A percentile compares a stretch with the other conserved stretches of the same genome.
Conservation (phyloP, 169 alveolate genomes). For the Plasmodium malariae region DNA sequence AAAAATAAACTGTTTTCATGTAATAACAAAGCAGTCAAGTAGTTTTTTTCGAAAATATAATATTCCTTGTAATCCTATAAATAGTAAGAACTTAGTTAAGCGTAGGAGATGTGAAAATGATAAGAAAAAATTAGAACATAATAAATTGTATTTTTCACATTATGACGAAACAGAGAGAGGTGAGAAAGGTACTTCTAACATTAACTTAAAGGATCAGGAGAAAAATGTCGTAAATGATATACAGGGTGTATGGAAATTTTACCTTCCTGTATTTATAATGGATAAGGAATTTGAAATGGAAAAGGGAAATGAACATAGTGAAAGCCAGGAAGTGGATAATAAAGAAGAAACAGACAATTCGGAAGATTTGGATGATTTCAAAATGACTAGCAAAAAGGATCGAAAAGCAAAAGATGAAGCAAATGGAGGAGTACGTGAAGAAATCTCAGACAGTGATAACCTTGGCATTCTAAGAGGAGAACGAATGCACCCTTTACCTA, state of each 20-base stretch:
- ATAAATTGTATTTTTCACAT: slow-evolving; percentile 4
- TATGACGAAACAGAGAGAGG: slow-evolving; percentile 1
- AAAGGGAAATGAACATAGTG: slow-evolving; percentile 9
- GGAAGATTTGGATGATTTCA: background rate
- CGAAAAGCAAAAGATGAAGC: background rate
- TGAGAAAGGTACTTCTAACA: background rate
- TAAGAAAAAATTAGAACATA: background rate
- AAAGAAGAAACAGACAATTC: background rate
- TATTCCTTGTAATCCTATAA: background rate
- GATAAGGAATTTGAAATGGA: slow-evolving; percentile 61
- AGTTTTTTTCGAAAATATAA: background rate
- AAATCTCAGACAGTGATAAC: background rate
- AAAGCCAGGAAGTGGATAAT: background rate
- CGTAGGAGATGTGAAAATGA: slow-evolving; percentile 12
- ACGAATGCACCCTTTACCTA: slow-evolving; percentile 59
- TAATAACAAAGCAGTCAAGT: slow-evolving; percentile 11
- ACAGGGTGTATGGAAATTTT: slow-evolving; percentile 77
- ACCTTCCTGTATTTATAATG: slow-evolving; percentile 58
- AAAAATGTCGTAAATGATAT: slow-evolving; percentile 51
- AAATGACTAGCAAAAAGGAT: background rate
- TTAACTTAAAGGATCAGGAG: background rate
- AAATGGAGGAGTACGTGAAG: background rate
- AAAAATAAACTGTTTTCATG: slow-evolving; percentile 18
- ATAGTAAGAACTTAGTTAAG: slow-evolving; percentile 5
- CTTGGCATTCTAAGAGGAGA: slow-evolving; percentile 63